These are phyloP conservation scores for Metschnikowia reukaufii DNA, from an alignment of 805 yeast genomes.

Conservation along the genomic window DNA sequence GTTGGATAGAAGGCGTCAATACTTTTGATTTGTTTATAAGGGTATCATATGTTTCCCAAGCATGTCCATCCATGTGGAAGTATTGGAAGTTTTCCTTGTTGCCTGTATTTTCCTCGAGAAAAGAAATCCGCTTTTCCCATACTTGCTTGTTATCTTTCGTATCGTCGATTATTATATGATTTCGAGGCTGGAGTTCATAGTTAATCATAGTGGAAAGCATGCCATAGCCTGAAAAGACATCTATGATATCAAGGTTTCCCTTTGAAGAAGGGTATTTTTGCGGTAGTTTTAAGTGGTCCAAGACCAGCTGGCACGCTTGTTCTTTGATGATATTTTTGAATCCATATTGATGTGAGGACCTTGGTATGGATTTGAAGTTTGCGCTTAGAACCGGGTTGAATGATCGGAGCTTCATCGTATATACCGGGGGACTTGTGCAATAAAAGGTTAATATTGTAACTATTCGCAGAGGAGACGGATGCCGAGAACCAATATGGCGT, in stretches of 20 bases:
- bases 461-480: slow-evolving; percentile 1
- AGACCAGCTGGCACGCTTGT: slow-evolving; percentile 33
- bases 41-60: slow-evolving; percentile 61
- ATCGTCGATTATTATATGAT: slow-evolving; percentile 63
- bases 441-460: background rate
- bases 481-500: too few relatives aligned
- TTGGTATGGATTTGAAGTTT: slow-evolving; percentile 22
- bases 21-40: slow-evolving; percentile 48
- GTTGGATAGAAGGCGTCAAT: slow-evolving; percentile 30
- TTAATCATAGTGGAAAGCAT: slow-evolving; percentile 63
- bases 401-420: slow-evolving; percentile 21
- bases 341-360: slow-evolving; percentile 27
- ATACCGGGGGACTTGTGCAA: background rate
- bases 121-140: slow-evolving; percentile 31
- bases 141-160: slow-evolving; percentile 28
- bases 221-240: slow-evolving; percentile 60
- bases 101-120: slow-evolving; percentile 24
- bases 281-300: slow-evolving; percentile 49
- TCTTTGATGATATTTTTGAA: slow-evolving; percentile 25
- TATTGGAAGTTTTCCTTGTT: slow-evolving; percentile 35
- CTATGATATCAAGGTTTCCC: slow-evolving; percentile 51
- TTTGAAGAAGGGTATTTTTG: slow-evolving; percentile 32
- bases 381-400: slow-evolving; percentile 29
- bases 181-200: slow-evolving; percentile 57
- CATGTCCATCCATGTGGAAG: slow-evolving; percentile 53